Evolutionary conservation across 2,329 filamentous ascomycete genomes (phyloP).

Genomic region (Colletotrichum tabaci): DNA sequence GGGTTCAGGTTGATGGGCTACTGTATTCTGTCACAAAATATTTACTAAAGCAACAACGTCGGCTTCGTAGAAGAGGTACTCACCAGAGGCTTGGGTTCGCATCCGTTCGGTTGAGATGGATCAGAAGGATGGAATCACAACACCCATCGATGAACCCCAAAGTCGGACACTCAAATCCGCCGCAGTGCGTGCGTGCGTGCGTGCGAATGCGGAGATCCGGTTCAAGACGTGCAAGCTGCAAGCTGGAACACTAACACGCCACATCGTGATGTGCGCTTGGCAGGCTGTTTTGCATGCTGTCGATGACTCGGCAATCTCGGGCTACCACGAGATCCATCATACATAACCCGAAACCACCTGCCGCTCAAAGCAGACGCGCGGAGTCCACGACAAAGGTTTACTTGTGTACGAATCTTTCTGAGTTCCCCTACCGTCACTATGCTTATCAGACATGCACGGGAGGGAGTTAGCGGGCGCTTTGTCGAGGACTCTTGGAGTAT

Average conservation of each 20-base stretch:
- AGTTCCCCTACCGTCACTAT: conserved; percentile 3
- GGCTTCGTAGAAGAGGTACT: not conserved
- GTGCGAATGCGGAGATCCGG: conserved; percentile 8
- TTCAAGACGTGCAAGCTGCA: conserved; percentile 13
- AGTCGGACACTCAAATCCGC: not conserved
- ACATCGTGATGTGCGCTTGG: not conserved
- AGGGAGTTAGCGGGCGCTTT: conserved; percentile 73
- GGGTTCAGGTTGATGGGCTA: not conserved
- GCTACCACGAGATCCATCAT: conserved; percentile 5
- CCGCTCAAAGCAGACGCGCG: conserved; percentile 14
- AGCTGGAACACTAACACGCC: not conserved
- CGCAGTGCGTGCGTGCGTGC: not conserved
- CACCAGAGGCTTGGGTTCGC: not conserved
- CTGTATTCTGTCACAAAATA: too few species aligned
- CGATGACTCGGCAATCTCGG: not conserved
- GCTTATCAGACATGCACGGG: conserved; percentile 52
- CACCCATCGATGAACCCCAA: not conserved
- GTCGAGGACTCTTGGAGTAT: conserved; percentile 77
- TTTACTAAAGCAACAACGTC: not conserved
- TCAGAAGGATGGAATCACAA: too few species aligned
- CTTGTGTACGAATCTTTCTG: not conserved
- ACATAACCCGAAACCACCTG: conserved; percentile 7
- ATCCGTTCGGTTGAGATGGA: not conserved
- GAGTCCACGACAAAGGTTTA: conserved; percentile 22
- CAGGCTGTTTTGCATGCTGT: not conserved